Evolutionary conservation across 208 protist species (phyloP), one percentile per base, ranked within the genome.

Genomic region (Trypanosoma avium): DNA sequence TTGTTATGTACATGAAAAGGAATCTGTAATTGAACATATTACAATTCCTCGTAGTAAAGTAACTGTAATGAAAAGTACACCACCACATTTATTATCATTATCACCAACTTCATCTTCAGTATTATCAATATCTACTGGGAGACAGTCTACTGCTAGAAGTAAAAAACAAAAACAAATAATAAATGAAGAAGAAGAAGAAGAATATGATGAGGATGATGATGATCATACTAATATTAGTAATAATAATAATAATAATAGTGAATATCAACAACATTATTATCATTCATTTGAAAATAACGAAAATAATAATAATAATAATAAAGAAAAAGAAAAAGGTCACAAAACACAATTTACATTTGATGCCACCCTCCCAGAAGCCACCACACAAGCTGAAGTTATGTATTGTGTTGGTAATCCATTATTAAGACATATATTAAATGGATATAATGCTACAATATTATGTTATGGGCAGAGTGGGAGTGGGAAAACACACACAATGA

Each of bases 401-500:
- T 45, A 56, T 4, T 65, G 58, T 13, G 73, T 95, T 17, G 89
- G 89, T 3, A 30, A 54, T 10, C 27, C 27, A 22, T 81, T 83
- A 33, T 79, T 96, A 42, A 47, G 80, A 19, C 66, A 75, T 6
- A 77, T 93, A 10, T 59, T 96, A 12, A 60, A 63, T 7, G 93
- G 93, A 29, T 93, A 80, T 66, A 79, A 96, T 75, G 81, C 78
- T 48, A 95, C 88, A 5, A 64, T 97, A 15, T 62, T 97, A 27
- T 91, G 88, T 58, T 97, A 97, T 68, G 93, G 94, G 2, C 94
- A 97, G 77, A 97, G 86, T 48, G 89, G 94, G 5, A 92, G 86
- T 22, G 96, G 96, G 15, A 96, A 96, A 62, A 96, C 91, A 7
- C 83, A 94, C 79, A 94, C 86, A 12, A 82, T 94, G 67, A 32